Evolutionary conservation across 345 rosid genomes (phyloP).

Genomic region (Clausena lansium): DNA sequence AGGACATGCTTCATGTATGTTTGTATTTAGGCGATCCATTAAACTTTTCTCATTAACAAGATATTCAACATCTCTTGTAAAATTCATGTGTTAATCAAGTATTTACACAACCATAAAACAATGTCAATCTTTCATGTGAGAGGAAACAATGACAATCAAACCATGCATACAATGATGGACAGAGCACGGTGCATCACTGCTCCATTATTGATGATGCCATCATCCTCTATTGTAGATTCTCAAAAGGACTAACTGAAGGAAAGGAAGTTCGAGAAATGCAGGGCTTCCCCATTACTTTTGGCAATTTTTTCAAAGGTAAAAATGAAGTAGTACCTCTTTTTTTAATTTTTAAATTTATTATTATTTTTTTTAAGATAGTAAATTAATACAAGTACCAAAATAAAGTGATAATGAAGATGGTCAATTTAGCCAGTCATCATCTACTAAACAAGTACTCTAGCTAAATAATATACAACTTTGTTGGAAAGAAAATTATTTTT

Average conservation of each 20-base stretch:
- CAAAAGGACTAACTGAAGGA: background rate
- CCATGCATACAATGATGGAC: background rate
- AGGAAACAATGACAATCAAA: background rate
- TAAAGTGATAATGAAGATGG: background rate
- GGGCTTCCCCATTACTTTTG: background rate
- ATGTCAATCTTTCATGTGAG: background rate
- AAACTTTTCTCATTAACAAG: constrained; percentile 63
- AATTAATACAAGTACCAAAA: background rate
- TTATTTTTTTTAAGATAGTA: background rate
- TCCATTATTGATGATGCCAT: background rate
- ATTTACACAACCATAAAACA: background rate
- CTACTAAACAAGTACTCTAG: background rate
- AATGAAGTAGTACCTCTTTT: background rate
- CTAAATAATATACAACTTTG: background rate
- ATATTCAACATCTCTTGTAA: constrained; percentile 42
- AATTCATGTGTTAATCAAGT: constrained; percentile 5
- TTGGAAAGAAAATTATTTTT: background rate
- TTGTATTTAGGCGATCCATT: constrained; percentile 64
- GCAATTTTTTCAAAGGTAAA: background rate
- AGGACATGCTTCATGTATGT: constrained; percentile 69
- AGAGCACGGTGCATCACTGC: background rate
- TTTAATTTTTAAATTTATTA: no score
- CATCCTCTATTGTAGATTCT: background rate
- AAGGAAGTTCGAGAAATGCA: background rate
- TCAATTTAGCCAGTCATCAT: background rate